A percentile compares a stretch with the other conserved stretches of the same genome.
Conservation (phyloP, 257 asterid species). For the Solanum pinnatisectum region DNA sequence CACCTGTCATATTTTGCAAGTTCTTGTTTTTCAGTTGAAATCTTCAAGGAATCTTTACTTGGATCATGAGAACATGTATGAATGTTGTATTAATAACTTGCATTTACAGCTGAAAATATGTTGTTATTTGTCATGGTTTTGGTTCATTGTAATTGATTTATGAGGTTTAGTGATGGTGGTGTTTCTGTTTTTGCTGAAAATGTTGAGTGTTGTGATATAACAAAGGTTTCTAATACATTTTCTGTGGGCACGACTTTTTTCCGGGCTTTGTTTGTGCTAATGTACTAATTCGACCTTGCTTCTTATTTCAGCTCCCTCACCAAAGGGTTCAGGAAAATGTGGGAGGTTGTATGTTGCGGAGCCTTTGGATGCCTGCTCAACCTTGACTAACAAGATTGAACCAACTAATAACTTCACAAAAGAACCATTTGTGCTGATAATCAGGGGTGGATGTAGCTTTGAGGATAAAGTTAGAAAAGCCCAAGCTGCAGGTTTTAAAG, state of each 20-base stretch:
- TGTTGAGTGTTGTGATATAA: background rate
- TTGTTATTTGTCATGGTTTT: background rate
- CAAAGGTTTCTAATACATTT: background rate
- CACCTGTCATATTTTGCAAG: background rate
- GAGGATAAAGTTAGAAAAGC: conserved; percentile 75
- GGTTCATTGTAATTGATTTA: background rate
- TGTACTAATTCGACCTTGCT: background rate
- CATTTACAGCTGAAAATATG: background rate
- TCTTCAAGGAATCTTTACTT: background rate
- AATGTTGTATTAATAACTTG: background rate
- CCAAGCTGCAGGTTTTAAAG: conserved; percentile 65
- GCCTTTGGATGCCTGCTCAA: conserved; percentile 68
- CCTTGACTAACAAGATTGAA: conserved; percentile 35
- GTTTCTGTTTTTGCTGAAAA: background rate
- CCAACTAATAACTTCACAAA: conserved; percentile 16
- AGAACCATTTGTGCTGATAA: conserved; percentile 50
- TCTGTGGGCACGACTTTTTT: background rate
- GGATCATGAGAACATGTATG: background rate
- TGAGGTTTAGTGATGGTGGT: background rate
- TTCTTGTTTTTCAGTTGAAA: background rate
- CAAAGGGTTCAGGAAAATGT: conserved; percentile 36
- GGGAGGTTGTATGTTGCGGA: conserved; percentile 55
- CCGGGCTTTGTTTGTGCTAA: background rate
- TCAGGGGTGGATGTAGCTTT: conserved; percentile 79
- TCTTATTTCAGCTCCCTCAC: conserved; percentile 52